Conservation (phyloP, 495 filamentous ascomycete species). For the Terfezia boudieri region DNA sequence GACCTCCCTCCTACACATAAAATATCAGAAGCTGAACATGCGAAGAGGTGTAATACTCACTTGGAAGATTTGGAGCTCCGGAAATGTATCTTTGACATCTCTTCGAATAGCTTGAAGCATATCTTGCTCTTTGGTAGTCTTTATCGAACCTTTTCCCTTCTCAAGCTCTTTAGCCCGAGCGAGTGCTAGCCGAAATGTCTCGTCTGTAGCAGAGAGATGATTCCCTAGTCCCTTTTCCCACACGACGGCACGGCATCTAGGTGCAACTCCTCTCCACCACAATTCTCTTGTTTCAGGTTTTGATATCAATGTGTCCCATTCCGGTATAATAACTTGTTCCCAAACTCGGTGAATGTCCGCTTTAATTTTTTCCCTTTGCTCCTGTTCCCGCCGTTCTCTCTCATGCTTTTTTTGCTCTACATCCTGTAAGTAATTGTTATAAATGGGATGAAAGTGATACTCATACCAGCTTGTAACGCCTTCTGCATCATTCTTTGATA, state of each 20-base stretch:
- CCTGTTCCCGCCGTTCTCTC: constrained; percentile 25
- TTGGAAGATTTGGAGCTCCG: constrained; percentile 38
- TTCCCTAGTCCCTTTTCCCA: constrained; percentile 82
- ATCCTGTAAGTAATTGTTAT: constrained; percentile 1
- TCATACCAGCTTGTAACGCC: constrained; percentile 47
- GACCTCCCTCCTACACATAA: constrained; percentile 24
- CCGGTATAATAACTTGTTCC: constrained; percentile 68
- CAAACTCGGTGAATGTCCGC: constrained; percentile 58
- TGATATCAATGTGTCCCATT: constrained; percentile 57
- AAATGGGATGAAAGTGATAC: background rate
- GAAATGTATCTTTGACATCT: constrained; percentile 28
- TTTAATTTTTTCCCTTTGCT: constrained; percentile 32
- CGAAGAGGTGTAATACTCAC: constrained; percentile 10
- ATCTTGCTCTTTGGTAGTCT: constrained; percentile 30
- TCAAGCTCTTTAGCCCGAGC: constrained; percentile 48
- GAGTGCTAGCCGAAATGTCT: constrained; percentile 59
- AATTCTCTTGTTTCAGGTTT: constrained; percentile 61
- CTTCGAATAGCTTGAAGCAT: constrained; percentile 48
- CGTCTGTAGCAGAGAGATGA: constrained; percentile 51
- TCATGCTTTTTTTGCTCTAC: constrained; percentile 31
- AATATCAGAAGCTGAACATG: too few species aligned
- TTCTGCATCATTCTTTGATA: constrained; percentile 85
- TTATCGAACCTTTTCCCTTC: constrained; percentile 21
- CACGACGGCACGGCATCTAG: constrained; percentile 55
- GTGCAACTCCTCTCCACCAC: constrained; percentile 83